phyloP scores from a whole-genome alignment of 2,329 filamentous ascomycete genomes.

The Colletotrichum orbiculare region DNA sequence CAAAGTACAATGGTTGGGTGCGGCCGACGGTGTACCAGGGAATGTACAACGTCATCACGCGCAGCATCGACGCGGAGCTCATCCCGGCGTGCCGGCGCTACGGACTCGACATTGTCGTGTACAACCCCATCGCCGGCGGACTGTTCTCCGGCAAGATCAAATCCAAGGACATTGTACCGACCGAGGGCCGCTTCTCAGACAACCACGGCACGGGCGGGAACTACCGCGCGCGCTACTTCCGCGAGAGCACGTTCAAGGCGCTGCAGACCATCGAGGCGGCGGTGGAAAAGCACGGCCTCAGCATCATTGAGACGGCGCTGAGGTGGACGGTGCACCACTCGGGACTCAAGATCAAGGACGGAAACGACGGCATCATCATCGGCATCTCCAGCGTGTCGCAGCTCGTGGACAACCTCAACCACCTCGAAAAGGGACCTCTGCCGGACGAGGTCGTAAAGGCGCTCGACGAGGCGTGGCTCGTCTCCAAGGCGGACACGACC shows the following conservation, averaged over 20 bases:
- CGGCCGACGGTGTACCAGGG: conserved; percentile 86
- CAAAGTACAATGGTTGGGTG: conserved; percentile 84
- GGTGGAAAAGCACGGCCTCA: conserved; percentile 74
- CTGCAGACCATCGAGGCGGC: conserved; percentile 75
- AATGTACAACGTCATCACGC: conserved; percentile 87
- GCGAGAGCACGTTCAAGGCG: conserved; percentile 71
- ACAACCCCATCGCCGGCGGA: conserved; percentile 85
- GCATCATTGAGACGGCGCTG: conserved; percentile 78
- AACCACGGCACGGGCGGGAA: conserved; percentile 56
- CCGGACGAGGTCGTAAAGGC: conserved; percentile 80
- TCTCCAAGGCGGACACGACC: conserved; percentile 68
- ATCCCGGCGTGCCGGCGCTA: conserved; percentile 80
- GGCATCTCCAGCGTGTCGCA: conserved; percentile 69
- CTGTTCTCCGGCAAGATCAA: conserved; percentile 85
- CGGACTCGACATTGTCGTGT: conserved; percentile 81
- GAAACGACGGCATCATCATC: conserved; percentile 70
- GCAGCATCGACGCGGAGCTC: conserved; percentile 80
- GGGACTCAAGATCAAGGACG: conserved; percentile 60
- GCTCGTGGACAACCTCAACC: conserved; percentile 66
- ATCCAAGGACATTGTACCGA: conserved; percentile 69
- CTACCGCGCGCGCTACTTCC: conserved; percentile 79
- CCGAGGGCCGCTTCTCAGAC: conserved; percentile 77
- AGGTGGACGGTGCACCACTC: conserved; percentile 82
- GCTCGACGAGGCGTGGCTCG: conserved; percentile 81
- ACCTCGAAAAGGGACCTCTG: conserved; percentile 76